phyloP scores from a whole-genome alignment of 306 rosid species.

The Malus domestica region ASM211411v1 NC_041804.1:26262501-26263000 shows the following conservation, averaged over 20 bases:
- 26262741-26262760: conserved; percentile 12
- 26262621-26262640: neutral
- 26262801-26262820: too few relatives aligned
- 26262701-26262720: conserved; percentile 51
- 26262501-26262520: neutral
- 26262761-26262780: neutral
- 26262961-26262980: too few relatives aligned
- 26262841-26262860: too few relatives aligned
- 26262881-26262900: too few relatives aligned
- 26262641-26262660: neutral
- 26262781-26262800: too few relatives aligned
- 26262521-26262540: conserved; percentile 6
- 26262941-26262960: too few relatives aligned
- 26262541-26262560: neutral
- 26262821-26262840: too few relatives aligned
- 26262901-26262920: too few relatives aligned
- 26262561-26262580: neutral
- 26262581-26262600: neutral
- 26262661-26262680: conserved; percentile 26
- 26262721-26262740: conserved; percentile 51
- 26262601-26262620: neutral
- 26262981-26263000: too few relatives aligned
- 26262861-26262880: too few relatives aligned
- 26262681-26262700: conserved; percentile 63
- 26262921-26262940: too few relatives aligned